Conservation (phyloP, 2,329 filamentous ascomycete genomes). For the Scedosporium dehoogii region DNA sequence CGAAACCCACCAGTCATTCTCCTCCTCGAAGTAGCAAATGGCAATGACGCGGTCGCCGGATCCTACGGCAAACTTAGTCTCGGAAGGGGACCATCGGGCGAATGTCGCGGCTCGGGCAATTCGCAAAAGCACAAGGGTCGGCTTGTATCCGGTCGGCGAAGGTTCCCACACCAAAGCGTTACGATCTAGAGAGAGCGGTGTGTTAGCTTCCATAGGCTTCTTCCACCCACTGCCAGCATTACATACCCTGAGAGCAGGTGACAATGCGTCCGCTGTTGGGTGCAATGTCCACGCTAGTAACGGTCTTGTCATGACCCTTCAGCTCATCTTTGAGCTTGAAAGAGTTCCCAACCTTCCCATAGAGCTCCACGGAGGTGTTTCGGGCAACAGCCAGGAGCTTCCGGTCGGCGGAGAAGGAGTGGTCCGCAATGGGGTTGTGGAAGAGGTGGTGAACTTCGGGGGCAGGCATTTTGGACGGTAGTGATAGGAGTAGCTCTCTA, state of each 20-base stretch:
- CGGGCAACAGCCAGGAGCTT: conserved; percentile 81
- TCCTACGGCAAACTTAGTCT: conserved; percentile 95
- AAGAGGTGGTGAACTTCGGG: conserved; percentile 96
- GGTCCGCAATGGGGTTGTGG: conserved; percentile 91
- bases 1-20: conserved; percentile 99
- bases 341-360: conserved; percentile 59
- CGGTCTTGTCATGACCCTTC: conserved; percentile 92
- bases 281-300: conserved; percentile 94
- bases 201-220: not conserved
- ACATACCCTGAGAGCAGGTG: conserved; percentile 84
- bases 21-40: conserved; percentile 96
- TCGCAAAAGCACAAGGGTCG: conserved; percentile 88
- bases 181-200: conserved; percentile 54
- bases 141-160: conserved; percentile 87
- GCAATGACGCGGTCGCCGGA: conserved; percentile 93
- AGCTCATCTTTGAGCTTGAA: conserved; percentile 87
- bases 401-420: conserved; percentile 93
- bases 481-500: conserved; percentile 72
- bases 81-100: conserved; percentile 92
- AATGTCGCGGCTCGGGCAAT: conserved; percentile 96
- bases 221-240: not conserved
- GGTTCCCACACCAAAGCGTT: conserved; percentile 98
- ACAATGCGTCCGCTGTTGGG: conserved; percentile 87
- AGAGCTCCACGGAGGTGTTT: conserved; percentile 85
- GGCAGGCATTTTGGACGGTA: conserved; percentile 55